These are phyloP conservation scores for Haematococcus sp. DNA, from an alignment of 139 green algal genomes.

Conservation along the genomic window DNA sequence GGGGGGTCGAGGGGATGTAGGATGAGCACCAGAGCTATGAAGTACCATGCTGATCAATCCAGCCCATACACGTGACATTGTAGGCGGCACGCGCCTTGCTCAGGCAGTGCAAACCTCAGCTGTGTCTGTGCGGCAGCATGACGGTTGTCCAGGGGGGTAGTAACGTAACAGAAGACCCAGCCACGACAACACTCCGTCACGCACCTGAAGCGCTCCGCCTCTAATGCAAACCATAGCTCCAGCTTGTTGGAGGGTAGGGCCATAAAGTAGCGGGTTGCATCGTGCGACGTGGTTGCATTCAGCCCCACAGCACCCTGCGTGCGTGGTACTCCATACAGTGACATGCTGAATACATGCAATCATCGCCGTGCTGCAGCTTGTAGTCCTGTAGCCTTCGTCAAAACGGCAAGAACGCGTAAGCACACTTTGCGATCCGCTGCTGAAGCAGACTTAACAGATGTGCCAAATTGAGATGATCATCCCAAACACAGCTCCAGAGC, in stretches of 20 bases:
- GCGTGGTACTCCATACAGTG: background rate
- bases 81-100: no score
- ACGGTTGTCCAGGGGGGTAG: no score
- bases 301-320: slow-evolving; percentile 74
- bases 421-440: background rate
- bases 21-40: background rate
- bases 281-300: slow-evolving; percentile 86
- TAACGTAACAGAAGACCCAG: no score
- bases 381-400: background rate
- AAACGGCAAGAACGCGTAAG: background rate
- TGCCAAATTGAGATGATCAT: no score
- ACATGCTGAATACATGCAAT: background rate
- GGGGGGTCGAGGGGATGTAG: background rate
- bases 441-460: background rate
- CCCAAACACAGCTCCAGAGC: no score
- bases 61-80: no score
- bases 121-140: no score
- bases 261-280: slow-evolving; percentile 73
- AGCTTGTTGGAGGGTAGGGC: slow-evolving; percentile 68
- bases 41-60: background rate
- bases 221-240: slow-evolving; percentile 91
- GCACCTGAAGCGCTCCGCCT: slow-evolving; percentile 76
- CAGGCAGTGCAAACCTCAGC: no score
- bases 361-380: background rate
- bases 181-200: no score